Evolutionary conservation across 495 filamentous ascomycete species (phyloP), one percentile per base, ranked within the genome.

Genomic region (Trichoderma erinaceum): DNA sequence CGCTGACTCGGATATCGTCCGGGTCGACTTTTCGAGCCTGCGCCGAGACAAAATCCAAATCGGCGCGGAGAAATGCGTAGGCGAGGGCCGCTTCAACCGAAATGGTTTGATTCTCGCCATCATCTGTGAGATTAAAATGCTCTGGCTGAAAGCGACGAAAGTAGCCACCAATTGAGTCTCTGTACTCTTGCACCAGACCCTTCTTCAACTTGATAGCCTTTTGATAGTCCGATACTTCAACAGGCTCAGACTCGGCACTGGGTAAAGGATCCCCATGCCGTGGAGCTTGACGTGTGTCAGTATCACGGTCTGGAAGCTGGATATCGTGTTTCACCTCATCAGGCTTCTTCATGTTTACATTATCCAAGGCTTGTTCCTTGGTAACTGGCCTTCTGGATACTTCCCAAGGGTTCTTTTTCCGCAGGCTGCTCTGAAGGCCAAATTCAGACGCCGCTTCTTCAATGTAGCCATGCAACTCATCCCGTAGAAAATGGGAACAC

Each of bases 31-130:
- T 90, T 46, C 84, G 83, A 3, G 89, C 91, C 78, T 97, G 93
- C 13, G 90, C 91, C 13, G 89, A 86, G 70, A 97, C 86, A 74
- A 99, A 98, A 77, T 97, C 92, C 66, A 97, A 84, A 78, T 99
- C 95, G 15, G 92, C 90, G 68, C 89, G 88, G 48, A 99, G 84
- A 74, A 99, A 98, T 38, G 95, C 92, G 78, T 97, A 97, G 66
- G 88, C 89, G 58, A 98, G 79, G 41, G 92, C 84, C 3, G 87
- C 81, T 72, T 90, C 85, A 70, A 90, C 82, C 38, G 78, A 80
- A 3, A 68, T 63, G n/a, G 56, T 43, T 3, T 41, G 10, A 41
- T 69, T 75, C 41, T 48, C 69, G 66, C 43, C 46, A 46, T 66
- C 65, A 3, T 66, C 43, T 18, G 65, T 50, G 66, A 82, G 61